Base-by-base conservation (phyloP, 495 filamentous ascomycete species). In the Trichodelitschia bisporula region DNA sequence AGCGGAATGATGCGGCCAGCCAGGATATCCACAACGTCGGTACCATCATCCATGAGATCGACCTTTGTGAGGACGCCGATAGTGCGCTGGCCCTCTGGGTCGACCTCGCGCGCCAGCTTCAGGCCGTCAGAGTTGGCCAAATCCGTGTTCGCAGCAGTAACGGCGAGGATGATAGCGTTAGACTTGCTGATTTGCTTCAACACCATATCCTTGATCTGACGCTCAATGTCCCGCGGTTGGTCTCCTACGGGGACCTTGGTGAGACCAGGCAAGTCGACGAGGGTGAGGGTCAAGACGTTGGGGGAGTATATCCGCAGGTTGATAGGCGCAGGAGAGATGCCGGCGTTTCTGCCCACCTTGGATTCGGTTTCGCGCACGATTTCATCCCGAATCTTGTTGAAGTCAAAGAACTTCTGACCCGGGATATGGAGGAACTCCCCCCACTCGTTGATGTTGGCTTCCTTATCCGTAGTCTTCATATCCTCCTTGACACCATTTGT, bases 41-140 rank as follows among this genome's bases (percentile, higher is more conserved):
- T 99, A 21, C 89, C 89, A 18, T 93, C 83, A 54, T 99, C 89
- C 89, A 99, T 99, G 51, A 99, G 57, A 53, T 99, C 89, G 31
- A 99, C 83, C 61, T 99, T 99, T 33, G 84, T 95, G 45, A 99
- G 64, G 40, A 99, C 89, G 59, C 89, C 89, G 37, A 99, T 99
- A 15, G 89, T 99, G 44, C 89, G 67, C 56, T 95, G 89, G 39
- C 84, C 89, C 50, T 99, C 89, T 1, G 83, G 84, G 45, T 99
- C 89, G 18, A 95, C 86, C 54, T 99, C 89, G 39, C 89, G 67
- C 15, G 89, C 89, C 45, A 99, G 58, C 59, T 95, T 92, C 49
- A 99, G 49, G 33, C 89, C 89, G 54, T 99, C 89, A 17, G 86
- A 95, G 57, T 99, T 99, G 27, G 89, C 89, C 56, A 99, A 54